Base-by-base conservation (phyloP, 2,329 filamentous ascomycete genomes). In the Arthrobotrys sinensis region DNA sequence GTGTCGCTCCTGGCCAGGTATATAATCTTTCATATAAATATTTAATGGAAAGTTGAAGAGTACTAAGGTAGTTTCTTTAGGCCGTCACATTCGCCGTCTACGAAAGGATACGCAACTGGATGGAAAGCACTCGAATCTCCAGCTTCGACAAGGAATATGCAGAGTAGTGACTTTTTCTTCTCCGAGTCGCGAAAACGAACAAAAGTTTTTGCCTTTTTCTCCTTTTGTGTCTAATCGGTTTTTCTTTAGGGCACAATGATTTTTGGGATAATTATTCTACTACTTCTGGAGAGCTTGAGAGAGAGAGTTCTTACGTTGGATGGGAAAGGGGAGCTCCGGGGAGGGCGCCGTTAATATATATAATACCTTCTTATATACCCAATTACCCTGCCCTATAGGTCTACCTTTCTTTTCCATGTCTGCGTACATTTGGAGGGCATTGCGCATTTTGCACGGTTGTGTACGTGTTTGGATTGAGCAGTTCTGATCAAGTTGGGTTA, bases 1-100 rank as follows among this genome's bases (percentile, higher is more conserved):
- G 96, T 83, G 96, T 99, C 67, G 96, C 96, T 28, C 96, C 96
- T 6, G 96, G 96, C 55, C 96, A 99, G 87, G 96, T 81, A 80
- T 57, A 19, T 6, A 14, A 11, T 10, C 32, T 32, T 7, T 19
- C 14, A 1, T 21, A 32, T n/a, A 48, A n/a, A n/a, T n/a, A n/a
- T n/a, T n/a, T 16, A 14, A 16, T 14, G n/a, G 4, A 19, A 19
- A 7, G n/a, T n/a, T 32, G 57, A 63, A n/a, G 67, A 38, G 62
- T 46, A 36, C 40, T 55, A 68, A 65, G n/a, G n/a, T 19, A 36
- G 1, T 50, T 10, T 32, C 24, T 11, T 52, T n/a, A 82, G 81
- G 81, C 90, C 16, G 90, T 92, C 52, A 92, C 90, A 1, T 92
- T 92, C 81, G 91, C 80, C 71, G 81, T 82, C n/a, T 82, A 82